Percentiles rank a stretch among this genome's conserved stretches.
Conservation (phyloP, 2,329 filamentous ascomycete species). For the Aureobasidium mangrovei region DNA sequence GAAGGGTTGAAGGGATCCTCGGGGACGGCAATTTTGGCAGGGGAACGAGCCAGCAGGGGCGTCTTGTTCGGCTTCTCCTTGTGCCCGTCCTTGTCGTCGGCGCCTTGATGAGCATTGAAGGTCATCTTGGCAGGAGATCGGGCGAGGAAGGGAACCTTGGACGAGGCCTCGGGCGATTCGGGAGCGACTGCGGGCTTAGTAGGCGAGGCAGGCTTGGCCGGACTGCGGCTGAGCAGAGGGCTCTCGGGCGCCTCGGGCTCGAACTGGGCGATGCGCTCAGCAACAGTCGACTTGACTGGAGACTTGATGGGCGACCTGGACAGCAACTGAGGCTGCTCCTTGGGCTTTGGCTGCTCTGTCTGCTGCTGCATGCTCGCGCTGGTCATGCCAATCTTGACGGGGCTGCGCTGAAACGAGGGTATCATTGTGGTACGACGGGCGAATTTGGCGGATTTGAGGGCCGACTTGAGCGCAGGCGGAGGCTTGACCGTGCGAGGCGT, state of each 20-base stretch:
- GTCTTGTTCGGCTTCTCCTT: conserved; percentile 10
- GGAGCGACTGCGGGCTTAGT: conserved; percentile 1
- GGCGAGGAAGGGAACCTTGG: conserved; percentile 25
- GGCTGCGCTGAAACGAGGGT: conserved; percentile 19
- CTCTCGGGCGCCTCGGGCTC: conserved; percentile 10
- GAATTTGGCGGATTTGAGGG: conserved; percentile 15
- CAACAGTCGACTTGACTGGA: conserved; percentile 15
- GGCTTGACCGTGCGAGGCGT: conserved; percentile 1
- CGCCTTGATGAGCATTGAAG: background rate
- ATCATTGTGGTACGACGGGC: conserved; percentile 29
- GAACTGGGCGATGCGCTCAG: conserved; percentile 6
- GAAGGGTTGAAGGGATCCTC: conserved; percentile 16
- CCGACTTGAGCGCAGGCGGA: conserved; percentile 41
- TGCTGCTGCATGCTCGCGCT: conserved; percentile 11
- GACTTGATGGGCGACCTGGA: conserved; percentile 16
- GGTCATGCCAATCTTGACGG: conserved; percentile 17
- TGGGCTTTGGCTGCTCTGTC: conserved; percentile 11
- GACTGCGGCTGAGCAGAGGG: conserved; percentile 25
- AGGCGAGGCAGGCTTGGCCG: conserved; percentile 19
- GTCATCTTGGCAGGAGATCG: conserved; percentile 25
- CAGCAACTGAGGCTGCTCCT: conserved; percentile 3
- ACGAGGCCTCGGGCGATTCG: conserved; percentile 16
- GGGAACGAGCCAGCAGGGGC: conserved; percentile 16
- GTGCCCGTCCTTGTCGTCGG: background rate
- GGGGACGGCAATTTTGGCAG: conserved; percentile 12